phyloP scores from a whole-genome alignment of 345 rosid species.

The Citropsis articulata region DNA sequence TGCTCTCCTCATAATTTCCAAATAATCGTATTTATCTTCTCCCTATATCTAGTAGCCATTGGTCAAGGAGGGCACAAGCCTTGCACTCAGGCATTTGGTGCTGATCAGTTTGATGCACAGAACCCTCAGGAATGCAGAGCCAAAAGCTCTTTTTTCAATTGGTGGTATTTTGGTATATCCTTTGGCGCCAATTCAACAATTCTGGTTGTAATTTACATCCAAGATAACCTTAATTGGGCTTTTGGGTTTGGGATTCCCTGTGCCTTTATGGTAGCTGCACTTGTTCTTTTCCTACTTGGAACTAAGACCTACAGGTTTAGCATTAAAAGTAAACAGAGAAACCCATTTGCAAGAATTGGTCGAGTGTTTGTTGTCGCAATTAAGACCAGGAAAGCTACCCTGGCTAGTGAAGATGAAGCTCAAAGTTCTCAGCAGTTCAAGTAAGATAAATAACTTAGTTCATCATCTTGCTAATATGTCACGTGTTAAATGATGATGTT shows the following conservation, averaged over 20 bases:
- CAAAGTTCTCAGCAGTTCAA: constrained; percentile 28
- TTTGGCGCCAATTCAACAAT: constrained; percentile 29
- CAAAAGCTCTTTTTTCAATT: constrained; percentile 53
- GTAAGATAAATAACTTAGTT: constrained; percentile 10
- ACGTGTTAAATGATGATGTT: too few species aligned
- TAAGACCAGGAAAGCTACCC: constrained; percentile 29
- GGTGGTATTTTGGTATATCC: constrained; percentile 54
- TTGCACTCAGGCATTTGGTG: constrained; percentile 57
- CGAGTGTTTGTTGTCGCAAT: constrained; percentile 39
- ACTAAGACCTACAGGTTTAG: constrained; percentile 39
- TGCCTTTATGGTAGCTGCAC: constrained; percentile 33
- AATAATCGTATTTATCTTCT: constrained; percentile 28
- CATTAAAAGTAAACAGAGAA: constrained; percentile 22
- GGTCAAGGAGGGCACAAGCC: constrained; percentile 59
- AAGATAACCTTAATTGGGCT: constrained; percentile 54
- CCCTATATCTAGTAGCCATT: constrained; percentile 41
- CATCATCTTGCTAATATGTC: neutral
- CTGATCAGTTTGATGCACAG: constrained; percentile 50
- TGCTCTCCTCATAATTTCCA: constrained; percentile 16
- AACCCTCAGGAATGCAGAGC: constrained; percentile 38
- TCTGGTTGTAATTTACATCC: constrained; percentile 41
- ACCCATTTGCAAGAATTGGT: constrained; percentile 46
- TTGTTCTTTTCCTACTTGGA: constrained; percentile 40
- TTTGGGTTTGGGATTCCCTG: constrained; percentile 51
- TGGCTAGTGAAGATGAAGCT: constrained; percentile 20